Evolutionary conservation across 148 eudicot genomes (phyloP), one percentile per base, ranked within the genome.

Genomic region (Spergularia bocconei): DNA sequence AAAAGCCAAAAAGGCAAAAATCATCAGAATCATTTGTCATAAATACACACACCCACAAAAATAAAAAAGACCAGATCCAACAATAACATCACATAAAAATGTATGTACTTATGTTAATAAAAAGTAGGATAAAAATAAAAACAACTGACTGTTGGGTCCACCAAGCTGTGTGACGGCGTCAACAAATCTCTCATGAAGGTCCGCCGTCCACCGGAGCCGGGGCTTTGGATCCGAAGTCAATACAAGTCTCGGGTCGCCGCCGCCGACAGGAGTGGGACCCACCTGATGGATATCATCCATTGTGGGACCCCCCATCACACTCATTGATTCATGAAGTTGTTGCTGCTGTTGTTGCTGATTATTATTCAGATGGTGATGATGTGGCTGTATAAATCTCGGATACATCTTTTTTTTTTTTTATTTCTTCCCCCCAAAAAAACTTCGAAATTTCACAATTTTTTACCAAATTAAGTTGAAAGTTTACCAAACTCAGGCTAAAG

Each of bases 101-200:
- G n/a, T n/a, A 29, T 29, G 36, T 29, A 29, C 36, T 15, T 59
- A 64, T 60, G 20, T 38, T 16, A 7, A 74, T 50, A 68, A 19
- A 20, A 38, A 15, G 36, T 41, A 59, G 51, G 20, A 21, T 0
- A 51, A 8, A 52, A 62, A 38, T 7, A 17, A 38, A 56, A 12
- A 74, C 1, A 57, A 83, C 90, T 78, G 29, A 91, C 97, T 91
- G 82, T 76, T 74, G 79, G 97, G 82, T 14, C 97, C 97, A 41
- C 97, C 97, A 47, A 91, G 97, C 85, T 91, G 93, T 71, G 97
- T 86, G 72, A 91, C 93, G 52, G 97, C 97, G 63, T 91, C 97
- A 70, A 91, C 88, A 57, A 91, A 91, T 20, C 97, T 88, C 44
- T 91, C 97, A 63, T 91, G 97, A 74, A 91, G 93, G 79, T 91